Conservation (phyloP, 495 filamentous ascomycete genomes). For the Amniculicola lignicola region DNA sequence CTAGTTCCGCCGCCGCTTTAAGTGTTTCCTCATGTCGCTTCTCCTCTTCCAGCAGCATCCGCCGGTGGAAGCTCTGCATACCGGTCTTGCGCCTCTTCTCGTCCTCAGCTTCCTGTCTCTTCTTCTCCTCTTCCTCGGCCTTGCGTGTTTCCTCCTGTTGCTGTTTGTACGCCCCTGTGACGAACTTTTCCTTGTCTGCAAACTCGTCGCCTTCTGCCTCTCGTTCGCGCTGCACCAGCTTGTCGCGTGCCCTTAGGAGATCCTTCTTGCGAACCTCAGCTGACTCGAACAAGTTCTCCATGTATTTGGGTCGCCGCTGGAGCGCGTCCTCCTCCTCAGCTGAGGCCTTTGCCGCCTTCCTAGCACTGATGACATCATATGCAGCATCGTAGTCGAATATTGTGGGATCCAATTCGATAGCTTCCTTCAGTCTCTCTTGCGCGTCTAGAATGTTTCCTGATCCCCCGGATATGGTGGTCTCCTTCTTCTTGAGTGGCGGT, state of each 20-base stretch:
- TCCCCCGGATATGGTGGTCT: conserved; percentile 54
- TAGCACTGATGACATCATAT: conserved; percentile 56
- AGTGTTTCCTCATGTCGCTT: conserved; percentile 70
- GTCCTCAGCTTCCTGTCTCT: conserved; percentile 65
- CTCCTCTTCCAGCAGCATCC: conserved; percentile 75
- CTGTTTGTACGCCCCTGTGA: conserved; percentile 90
- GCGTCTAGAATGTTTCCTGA: conserved; percentile 36
- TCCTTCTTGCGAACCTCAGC: conserved; percentile 88
- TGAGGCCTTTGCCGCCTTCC: conserved; percentile 35
- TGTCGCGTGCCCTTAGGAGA: conserved; percentile 81
- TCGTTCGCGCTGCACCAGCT: conserved; percentile 78
- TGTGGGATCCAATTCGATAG: conserved; percentile 58
- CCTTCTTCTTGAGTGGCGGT: conserved; percentile 33
- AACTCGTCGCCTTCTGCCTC: conserved; percentile 93
- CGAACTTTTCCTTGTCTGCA: conserved; percentile 93
- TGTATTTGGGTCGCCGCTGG: conserved; percentile 73
- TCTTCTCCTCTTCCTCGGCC: conserved; percentile 77
- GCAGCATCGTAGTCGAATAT: conserved; percentile 77
- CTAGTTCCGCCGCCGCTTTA: conserved; percentile 56
- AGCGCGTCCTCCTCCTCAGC: conserved; percentile 41
- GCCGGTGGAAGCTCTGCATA: conserved; percentile 83
- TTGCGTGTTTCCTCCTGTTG: conserved; percentile 82
- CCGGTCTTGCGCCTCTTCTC: conserved; percentile 64
- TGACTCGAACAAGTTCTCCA: conserved; percentile 71
- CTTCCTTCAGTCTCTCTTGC: conserved; percentile 45